Conservation (phyloP, 352 stramenopile species). For the Pythium aphanidermatum region DNA sequence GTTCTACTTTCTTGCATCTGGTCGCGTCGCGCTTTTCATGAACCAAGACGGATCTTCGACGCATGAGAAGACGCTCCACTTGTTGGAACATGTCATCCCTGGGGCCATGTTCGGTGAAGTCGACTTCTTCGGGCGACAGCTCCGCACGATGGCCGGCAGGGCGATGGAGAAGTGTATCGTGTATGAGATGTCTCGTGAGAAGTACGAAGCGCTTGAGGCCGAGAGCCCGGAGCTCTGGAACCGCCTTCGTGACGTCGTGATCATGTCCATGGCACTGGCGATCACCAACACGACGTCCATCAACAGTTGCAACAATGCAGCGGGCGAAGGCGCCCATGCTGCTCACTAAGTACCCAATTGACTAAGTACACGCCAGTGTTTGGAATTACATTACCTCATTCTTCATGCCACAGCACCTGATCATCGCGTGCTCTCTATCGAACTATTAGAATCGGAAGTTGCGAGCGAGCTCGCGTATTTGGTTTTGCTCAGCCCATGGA, state of each 20-base stretch:
- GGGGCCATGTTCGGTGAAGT: slow-evolving; percentile 84
- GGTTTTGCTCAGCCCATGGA: slow-evolving; percentile 53
- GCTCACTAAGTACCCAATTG: too few relatives aligned
- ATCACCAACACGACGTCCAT: slow-evolving; percentile 73
- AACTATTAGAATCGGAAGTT: slow-evolving; percentile 55
- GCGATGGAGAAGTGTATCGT: slow-evolving; percentile 50
- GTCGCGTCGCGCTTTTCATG: slow-evolving; percentile 69
- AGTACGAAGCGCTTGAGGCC: slow-evolving; percentile 59
- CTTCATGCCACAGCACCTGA: slow-evolving; percentile 10
- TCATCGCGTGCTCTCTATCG: too few relatives aligned
- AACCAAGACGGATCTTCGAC: slow-evolving; percentile 58
- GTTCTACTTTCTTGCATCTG: slow-evolving; percentile 76
- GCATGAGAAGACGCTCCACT: slow-evolving; percentile 37
- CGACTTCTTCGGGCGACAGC: slow-evolving; percentile 77
- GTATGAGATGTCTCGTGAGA: slow-evolving; percentile 61
- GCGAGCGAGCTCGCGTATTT: slow-evolving; percentile 54
- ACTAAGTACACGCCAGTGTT: too few relatives aligned
- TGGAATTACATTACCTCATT: too few relatives aligned
- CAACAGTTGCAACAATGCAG: slow-evolving; percentile 44
- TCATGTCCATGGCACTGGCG: slow-evolving; percentile 75
- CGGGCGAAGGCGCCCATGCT: neutral
- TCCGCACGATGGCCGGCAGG: slow-evolving; percentile 51
- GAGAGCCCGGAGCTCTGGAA: slow-evolving; percentile 57
- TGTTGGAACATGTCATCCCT: slow-evolving; percentile 65
- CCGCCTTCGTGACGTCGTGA: slow-evolving; percentile 72